Conservation (phyloP, 257 asterid genomes). For the Solanum verrucosum region DNA sequence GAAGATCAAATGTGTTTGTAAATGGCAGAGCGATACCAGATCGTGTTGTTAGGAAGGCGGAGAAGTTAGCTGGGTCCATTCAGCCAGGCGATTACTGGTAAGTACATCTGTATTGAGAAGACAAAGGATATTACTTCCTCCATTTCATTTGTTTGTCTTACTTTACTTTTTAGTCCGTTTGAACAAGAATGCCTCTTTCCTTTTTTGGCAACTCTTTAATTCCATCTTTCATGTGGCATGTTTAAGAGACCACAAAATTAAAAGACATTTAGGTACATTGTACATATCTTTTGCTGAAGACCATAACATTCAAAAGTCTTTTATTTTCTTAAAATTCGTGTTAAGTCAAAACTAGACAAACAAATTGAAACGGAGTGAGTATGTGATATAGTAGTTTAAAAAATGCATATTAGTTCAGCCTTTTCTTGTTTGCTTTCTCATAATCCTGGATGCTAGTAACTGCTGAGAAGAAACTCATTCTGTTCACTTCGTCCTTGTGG, state of each 20-base stretch:
- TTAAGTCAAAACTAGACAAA: neutral
- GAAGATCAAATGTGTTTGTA: slow-evolving; percentile 45
- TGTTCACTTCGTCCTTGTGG: neutral
- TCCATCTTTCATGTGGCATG: neutral
- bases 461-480: neutral
- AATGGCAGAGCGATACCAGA: slow-evolving; percentile 67
- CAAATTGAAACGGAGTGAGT: neutral
- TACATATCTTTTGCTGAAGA: neutral
- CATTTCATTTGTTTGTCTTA: neutral
- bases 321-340: neutral
- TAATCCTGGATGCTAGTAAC: neutral
- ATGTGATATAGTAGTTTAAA: neutral
- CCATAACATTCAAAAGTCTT: neutral
- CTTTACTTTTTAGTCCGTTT: neutral
- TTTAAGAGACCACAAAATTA: neutral
- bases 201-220: neutral
- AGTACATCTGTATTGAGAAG: slow-evolving; percentile 10
- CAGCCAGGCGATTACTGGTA: slow-evolving; percentile 93
- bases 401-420: neutral
- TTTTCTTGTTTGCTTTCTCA: neutral
- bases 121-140: neutral
- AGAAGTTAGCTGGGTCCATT: slow-evolving; percentile 77
- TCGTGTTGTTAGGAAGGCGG: slow-evolving; percentile 78
- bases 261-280: neutral
- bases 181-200: neutral